A percentile compares a stretch with the other conserved stretches of the same genome.
phyloP scores from a whole-genome alignment of 2,329 filamentous ascomycete genomes.

The Macrophomina pseudophaseolina region DNA sequence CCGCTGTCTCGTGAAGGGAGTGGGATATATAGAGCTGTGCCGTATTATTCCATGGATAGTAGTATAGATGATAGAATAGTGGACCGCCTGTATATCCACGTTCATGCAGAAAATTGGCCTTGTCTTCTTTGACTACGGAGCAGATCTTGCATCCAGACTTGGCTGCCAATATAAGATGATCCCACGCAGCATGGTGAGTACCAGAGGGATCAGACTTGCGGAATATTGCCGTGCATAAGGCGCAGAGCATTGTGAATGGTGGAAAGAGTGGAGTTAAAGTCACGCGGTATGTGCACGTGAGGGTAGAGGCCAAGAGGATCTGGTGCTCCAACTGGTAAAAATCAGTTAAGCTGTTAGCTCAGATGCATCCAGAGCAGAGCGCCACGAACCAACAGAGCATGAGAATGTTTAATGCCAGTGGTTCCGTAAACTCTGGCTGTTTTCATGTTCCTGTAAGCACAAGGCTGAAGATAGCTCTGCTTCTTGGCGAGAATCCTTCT shows the following conservation, averaged over 20 bases:
- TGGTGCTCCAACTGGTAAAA: too few relatives aligned
- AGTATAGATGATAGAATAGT: background rate
- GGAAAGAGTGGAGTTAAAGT: too few relatives aligned
- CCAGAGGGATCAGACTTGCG: background rate
- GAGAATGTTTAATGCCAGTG: too few relatives aligned
- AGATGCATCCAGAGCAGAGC: too few relatives aligned
- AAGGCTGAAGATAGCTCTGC: too few relatives aligned
- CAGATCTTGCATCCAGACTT: background rate
- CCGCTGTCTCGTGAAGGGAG: background rate
- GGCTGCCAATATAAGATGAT: background rate
- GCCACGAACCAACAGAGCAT: too few relatives aligned
- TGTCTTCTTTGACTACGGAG: background rate
- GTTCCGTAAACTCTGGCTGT: too few relatives aligned
- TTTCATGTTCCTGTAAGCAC: too few relatives aligned
- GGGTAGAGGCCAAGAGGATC: too few relatives aligned
- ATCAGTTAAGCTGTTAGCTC: too few relatives aligned
- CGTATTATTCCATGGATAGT: background rate
- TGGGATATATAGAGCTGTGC: background rate
- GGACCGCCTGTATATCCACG: background rate
- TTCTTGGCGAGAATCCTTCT: too few relatives aligned
- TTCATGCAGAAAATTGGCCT: background rate
- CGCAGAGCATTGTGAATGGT: background rate
- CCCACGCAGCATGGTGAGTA: background rate
- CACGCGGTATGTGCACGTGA: too few relatives aligned
- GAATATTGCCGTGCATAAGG: background rate